A percentile compares a stretch with the other conserved stretches of the same genome.
phyloP scores from a whole-genome alignment of 352 stramenopile species.

The Saprolegnia parasitica region DNA sequence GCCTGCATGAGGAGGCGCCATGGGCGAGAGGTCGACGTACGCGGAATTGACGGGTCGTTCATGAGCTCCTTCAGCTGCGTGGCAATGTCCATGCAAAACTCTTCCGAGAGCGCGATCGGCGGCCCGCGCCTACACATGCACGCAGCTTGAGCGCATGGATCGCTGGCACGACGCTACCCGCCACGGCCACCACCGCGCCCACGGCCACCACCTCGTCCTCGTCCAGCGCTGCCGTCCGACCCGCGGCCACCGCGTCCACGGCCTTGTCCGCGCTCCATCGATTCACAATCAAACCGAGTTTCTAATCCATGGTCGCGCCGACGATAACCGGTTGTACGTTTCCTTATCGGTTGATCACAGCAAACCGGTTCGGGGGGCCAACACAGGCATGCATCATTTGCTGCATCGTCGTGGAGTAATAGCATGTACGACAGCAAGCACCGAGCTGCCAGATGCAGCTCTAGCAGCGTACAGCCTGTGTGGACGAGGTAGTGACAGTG shows the following conservation, averaged over 20 bases:
- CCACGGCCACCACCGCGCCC: constrained; percentile 12
- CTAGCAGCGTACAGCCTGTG: too few relatives aligned
- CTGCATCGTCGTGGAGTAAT: too few relatives aligned
- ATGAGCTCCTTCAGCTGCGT: constrained; percentile 55
- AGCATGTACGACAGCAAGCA: too few relatives aligned
- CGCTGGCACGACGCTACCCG: neutral
- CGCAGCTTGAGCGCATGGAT: neutral
- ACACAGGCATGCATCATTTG: too few relatives aligned
- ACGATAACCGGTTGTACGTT: too few relatives aligned
- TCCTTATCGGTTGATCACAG: too few relatives aligned
- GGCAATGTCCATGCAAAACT: constrained; percentile 66
- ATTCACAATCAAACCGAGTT: neutral
- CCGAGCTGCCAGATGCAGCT: too few relatives aligned
- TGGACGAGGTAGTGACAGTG: too few relatives aligned
- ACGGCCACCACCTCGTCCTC: constrained; percentile 25
- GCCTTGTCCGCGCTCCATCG: neutral
- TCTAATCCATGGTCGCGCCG: too few relatives aligned
- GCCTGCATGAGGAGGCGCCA: neutral
- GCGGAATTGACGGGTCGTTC: constrained; percentile 40
- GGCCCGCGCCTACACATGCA: neutral
- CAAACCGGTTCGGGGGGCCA: too few relatives aligned
- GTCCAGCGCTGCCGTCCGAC: neutral
- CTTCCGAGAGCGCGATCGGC: constrained; percentile 42
- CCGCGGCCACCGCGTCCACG: constrained; percentile 1
- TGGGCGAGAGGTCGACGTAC: neutral